Conservation (phyloP, 768 basidiomycete species). For the Kondoa malvinella region DNA sequence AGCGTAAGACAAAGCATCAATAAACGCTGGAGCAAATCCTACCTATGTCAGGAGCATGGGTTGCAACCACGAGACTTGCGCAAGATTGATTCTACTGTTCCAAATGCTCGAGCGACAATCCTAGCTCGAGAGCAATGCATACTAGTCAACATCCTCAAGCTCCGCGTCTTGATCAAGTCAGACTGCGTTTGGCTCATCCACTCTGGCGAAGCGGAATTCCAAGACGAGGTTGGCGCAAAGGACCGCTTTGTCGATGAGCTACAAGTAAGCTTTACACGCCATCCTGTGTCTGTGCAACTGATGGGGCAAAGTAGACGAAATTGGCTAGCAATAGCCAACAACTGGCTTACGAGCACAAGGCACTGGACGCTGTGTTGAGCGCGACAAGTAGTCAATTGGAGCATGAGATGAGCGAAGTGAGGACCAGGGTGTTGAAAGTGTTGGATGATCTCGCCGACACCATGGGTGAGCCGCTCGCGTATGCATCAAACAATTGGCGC, state of each 20-base stretch:
- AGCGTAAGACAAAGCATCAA: no score
- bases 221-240: not conserved
- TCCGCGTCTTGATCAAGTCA: not conserved
- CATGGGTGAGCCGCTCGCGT: not conserved
- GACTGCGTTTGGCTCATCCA: not conserved
- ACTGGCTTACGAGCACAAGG: not conserved
- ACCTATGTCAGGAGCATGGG: not conserved
- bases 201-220: not conserved
- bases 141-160: not conserved
- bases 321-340: not conserved
- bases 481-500: not conserved
- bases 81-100: not conserved
- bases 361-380: not conserved
- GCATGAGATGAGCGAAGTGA: not conserved
- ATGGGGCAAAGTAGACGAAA: not conserved
- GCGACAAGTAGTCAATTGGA: not conserved
- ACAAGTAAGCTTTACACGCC: not conserved
- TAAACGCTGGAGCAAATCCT: not conserved
- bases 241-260: not conserved
- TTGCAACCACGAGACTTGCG: not conserved
- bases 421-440: not conserved
- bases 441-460: not conserved
- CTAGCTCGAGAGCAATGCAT: not conserved
- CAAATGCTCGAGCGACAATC: not conserved
- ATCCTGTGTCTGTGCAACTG: not conserved